phyloP scores from a whole-genome alignment of 129 eudicot genomes.

The Helianthus tuberosus region DNA sequence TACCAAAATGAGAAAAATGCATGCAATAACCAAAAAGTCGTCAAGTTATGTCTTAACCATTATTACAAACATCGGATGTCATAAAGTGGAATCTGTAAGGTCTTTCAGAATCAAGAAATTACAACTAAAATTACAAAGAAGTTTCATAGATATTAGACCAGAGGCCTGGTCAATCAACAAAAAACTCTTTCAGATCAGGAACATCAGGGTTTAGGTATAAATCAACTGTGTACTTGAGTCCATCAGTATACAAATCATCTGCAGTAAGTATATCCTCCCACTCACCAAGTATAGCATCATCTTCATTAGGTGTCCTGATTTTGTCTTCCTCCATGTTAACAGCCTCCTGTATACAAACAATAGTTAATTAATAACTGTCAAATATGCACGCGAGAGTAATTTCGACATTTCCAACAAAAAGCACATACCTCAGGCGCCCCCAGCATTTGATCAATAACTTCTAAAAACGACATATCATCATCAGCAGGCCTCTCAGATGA shows the following conservation, averaged over 20 bases:
- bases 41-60: background rate
- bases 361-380: conserved; percentile 12
- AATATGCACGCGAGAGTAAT: background rate
- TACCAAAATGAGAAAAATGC: background rate
- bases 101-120: background rate
- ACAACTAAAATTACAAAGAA: background rate
- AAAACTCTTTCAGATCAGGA: conserved; percentile 7
- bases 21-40: background rate
- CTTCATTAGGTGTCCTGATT: background rate
- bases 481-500: background rate
- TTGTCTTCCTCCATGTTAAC: background rate
- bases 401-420: background rate
- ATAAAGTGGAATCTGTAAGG: background rate
- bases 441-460: conserved; percentile 37
- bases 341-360: conserved; percentile 19
- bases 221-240: background rate
- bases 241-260: conserved; percentile 11
- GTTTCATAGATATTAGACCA: conserved; percentile 19
- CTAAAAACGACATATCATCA: conserved; percentile 28
- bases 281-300: conserved; percentile 11
- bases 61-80: background rate
- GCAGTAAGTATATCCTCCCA: conserved; percentile 15
- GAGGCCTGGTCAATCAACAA: conserved; percentile 18
- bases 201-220: conserved; percentile 4
- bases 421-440: background rate